Evolutionary conservation across 345 rosid species (phyloP), one percentile per base, ranked within the genome.

Genomic region (Lumnitzera racemosa): DNA sequence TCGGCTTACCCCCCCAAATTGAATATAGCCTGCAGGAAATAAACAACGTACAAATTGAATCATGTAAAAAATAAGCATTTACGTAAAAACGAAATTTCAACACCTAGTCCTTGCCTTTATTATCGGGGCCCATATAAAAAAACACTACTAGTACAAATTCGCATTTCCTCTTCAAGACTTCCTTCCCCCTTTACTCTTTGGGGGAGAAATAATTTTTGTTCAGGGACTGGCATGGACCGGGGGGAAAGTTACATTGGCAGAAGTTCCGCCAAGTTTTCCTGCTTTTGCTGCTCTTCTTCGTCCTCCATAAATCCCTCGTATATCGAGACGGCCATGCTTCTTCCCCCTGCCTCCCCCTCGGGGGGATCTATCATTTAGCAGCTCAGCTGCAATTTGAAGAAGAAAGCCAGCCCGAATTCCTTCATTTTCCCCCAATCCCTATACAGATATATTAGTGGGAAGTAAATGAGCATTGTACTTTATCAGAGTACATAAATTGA

Each of bases 311-410:
- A 77, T 13, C 64, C 77, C 46, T 73, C 59, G 36, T 73, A 72
- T 48, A 84, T 48, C 2, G 76, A 74, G 41, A 55, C 66, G 57
- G 73, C 95, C 47, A 77, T 75, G 47, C 79, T 79, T 68, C 96
- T 67, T 0, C 95, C n/a, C n/a, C n/a, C 91, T 0, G 99, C 96
- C 75, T 88, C 97, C 64, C 97, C 96, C 73, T 88, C 99, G 0
- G 99, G 95, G 52, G 86, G 66, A n/a, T 73, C 80, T 84, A 56
- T 94, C 97, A 66, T 77, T 94, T 82, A 86, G 60, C 81, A 78
- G 65, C 64, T 78, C 77, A 3, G 82, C 83, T 16, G 78, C 83
- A 79, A 86, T 79, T 70, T 83, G 81, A 5, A 76, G 69, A 57
- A 92, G 63, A 55, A 24, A 24, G 69, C 78, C 72, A 80, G 57